Percentiles rank a stretch among this genome's conserved stretches.
Conservation (phyloP, 1,139 yeast species). For the Suhomyces bokatorum region DNA sequence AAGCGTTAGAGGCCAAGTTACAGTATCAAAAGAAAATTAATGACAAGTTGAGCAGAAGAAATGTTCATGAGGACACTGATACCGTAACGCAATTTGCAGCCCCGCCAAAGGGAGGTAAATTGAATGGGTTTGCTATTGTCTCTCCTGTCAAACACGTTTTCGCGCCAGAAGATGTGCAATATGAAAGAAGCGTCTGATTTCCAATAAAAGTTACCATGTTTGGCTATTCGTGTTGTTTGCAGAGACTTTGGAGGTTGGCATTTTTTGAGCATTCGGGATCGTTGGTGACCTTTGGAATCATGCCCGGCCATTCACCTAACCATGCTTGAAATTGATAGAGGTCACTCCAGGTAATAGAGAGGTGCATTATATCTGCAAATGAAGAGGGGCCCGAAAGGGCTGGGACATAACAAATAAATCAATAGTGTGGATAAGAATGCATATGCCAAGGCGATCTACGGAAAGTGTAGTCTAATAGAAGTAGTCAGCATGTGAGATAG, state of each 20-base stretch:
- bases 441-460: slow-evolving; percentile 55
- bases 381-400: slow-evolving; percentile 70
- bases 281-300: no score
- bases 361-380: slow-evolving; percentile 31
- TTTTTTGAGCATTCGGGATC: no score
- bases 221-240: no score
- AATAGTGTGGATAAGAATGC: slow-evolving; percentile 35
- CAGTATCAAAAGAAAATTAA: slow-evolving; percentile 36
- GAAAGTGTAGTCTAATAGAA: no score
- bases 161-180: slow-evolving; percentile 14
- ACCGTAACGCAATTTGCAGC: not conserved
- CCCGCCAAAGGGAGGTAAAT: slow-evolving; percentile 35
- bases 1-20: slow-evolving; percentile 40
- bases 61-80: slow-evolving; percentile 6
- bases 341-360: no score
- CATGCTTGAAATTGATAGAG: slow-evolving; percentile 46
- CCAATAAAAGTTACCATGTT: no score
- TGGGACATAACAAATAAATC: slow-evolving; percentile 11
- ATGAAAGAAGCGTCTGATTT: no score
- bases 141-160: slow-evolving; percentile 38
- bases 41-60: slow-evolving; percentile 35
- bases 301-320: no score
- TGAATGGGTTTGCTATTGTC: slow-evolving; percentile 46
- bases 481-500: no score
- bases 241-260: no score